Evolutionary conservation across 306 rosid species (phyloP).

Genomic region (Corylus americana): DNA sequence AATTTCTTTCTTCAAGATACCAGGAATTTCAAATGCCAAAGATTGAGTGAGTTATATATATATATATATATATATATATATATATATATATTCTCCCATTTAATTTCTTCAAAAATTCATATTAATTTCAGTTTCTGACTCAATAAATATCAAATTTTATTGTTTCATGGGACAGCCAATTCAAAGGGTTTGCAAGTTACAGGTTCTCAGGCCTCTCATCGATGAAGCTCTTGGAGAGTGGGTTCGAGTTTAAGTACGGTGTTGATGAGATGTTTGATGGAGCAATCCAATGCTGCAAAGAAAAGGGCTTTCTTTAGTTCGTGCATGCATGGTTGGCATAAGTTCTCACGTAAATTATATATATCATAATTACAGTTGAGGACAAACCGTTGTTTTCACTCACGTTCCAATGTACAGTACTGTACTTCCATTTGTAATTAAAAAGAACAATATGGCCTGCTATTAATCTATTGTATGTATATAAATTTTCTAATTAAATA

Average conservation of each 20-base stretch:
- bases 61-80: too few species aligned
- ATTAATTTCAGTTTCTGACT: not conserved
- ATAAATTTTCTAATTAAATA: too few species aligned
- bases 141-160: not conserved
- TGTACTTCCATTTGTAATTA: too few species aligned
- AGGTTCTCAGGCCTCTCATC: conserved; percentile 33
- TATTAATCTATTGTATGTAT: too few species aligned
- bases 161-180: not conserved
- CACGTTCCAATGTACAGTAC: too few species aligned
- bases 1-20: conserved; percentile 38
- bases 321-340: too few species aligned
- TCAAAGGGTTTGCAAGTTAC: conserved; percentile 8
- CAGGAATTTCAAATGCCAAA: conserved; percentile 33
- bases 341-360: too few species aligned
- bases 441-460: too few species aligned
- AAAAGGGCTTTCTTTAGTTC: conserved; percentile 39
- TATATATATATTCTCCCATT: not conserved
- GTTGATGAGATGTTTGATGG: conserved; percentile 45
- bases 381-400: too few species aligned
- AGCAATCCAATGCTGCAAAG: conserved; percentile 47
- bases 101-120: not conserved
- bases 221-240: conserved; percentile 40
- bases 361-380: too few species aligned
- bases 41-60: conserved; percentile 38
- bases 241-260: conserved; percentile 42